Evolutionary conservation across 495 filamentous ascomycete species (phyloP), one percentile per base, ranked within the genome.

Genomic region (Clohesyomyces aquaticus): DNA sequence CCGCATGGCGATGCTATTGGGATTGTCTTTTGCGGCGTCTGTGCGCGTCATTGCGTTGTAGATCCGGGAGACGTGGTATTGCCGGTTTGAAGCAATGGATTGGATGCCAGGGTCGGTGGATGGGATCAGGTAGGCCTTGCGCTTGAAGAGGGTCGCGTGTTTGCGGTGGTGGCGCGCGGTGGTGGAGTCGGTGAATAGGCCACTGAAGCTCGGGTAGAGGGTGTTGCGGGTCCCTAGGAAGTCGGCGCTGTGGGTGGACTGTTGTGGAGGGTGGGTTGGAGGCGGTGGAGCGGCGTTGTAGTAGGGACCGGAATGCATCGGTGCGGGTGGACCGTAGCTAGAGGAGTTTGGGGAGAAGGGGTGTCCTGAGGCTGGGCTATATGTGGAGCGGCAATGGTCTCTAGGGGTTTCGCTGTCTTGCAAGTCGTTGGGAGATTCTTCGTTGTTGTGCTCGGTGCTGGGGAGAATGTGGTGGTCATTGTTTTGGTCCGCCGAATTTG

Each of bases 11-110:
- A 61, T 57, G 11, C 57, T 62, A 2, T 48, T 35, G 1, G 12
- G 3, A 27, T 67, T 67, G 45, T 67, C 64, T 58, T 55, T 67
- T 12, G 64, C 64, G 12, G 42, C 52, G 25, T 67, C 64, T 4
- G 23, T 6, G 10, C 64, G 57, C 4, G 28, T 62, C 64, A 67
- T 61, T 1, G 64, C 64, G 25, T 57, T 27, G 47, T 67, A 67
- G 42, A 67, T 62, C 3, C 51, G 52, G 19, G 42, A 12, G 8
- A 67, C 46, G 38, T 67, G 59, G 21, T 18, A 10, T 11, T 26
- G 50, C 28, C 64, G 64, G 22, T 58, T 46, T 0, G 29, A 21
- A 1, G 26, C 23, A 9, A 67, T 45, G 6, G 49, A 19, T 8
- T 9, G 10, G 32, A 67, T 61, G 19, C 57, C 26, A 16, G 4